Evolutionary conservation across 1,139 yeast species (phyloP), one percentile per base, ranked within the genome.

Genomic region (Citeromyces hawaiiensis): DNA sequence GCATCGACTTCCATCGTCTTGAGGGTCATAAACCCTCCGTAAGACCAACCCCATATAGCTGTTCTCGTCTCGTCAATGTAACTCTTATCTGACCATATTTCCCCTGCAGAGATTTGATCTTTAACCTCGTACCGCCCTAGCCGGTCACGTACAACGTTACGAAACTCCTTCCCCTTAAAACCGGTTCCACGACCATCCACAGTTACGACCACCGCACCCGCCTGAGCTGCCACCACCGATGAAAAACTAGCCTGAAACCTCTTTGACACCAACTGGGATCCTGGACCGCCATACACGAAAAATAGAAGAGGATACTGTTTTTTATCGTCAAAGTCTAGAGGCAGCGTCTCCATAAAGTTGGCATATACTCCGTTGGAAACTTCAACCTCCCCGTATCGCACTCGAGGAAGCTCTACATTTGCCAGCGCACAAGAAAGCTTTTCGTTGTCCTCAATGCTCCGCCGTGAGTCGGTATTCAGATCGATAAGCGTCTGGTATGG

Each of bases 121-220:
- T 61, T 52, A 2, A 83, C 80, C 54, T 82, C 93, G 49, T 66
- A 72, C 45, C 76, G 61, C 3, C 91, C 88, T 44, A 82, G 61
- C 39, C 69, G 67, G 49, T 77, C 83, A 43, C 83, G 66, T 2
- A 82, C 91, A 35, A 70, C 52, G 39, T 76, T 73, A 54, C 85
- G 72, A 56, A 70, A 82, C 9, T 66, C 51, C 41, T 66, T 63
- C 1, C 76, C 76, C 51, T 76, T 80, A 57, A 62, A 79, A 0
- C 91, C 93, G 2, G 93, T 82, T 36, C 93, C 93, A 54, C 93
- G 70, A 1, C 91, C 91, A 57, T 82, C 93, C 3, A 82, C 85
- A 0, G 87, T 79, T 1, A 82, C 86, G 10, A 82, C 88, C 34
- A 82, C 67, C 1, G 86, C 81, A 50, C 76, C 66, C 42, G 81